These are phyloP conservation scores for Aspergillus japonicus DNA, from an alignment of 2,329 filamentous ascomycete genomes.

Conservation along the genomic window DNA sequence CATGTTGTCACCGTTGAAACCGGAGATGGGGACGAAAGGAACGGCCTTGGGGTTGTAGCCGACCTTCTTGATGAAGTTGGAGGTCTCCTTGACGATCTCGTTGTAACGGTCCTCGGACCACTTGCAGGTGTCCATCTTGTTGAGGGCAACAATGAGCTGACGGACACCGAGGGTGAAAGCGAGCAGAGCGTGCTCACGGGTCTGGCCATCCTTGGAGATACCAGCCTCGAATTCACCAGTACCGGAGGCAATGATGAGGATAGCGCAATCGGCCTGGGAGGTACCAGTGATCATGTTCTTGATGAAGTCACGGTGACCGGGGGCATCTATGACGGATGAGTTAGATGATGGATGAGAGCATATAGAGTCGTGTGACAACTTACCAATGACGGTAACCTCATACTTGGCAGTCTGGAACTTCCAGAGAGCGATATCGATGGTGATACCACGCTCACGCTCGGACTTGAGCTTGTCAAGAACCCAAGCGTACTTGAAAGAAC, in stretches of 20 bases:
- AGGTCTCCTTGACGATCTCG: constrained; percentile 99
- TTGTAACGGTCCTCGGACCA: constrained; percentile 95
- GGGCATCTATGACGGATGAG: constrained; percentile 65
- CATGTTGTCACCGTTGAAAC: constrained; percentile 99
- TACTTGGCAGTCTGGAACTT: constrained; percentile 99
- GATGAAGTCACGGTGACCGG: constrained; percentile 99
- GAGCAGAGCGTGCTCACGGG: constrained; percentile 99
- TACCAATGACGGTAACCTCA: constrained; percentile 96
- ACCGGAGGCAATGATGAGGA: constrained; percentile 99
- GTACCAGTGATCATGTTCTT: constrained; percentile 99
- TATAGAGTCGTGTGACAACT: constrained; percentile 31
- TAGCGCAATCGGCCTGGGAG: constrained; percentile 98
- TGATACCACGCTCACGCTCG: constrained; percentile 99
- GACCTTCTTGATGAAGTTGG: constrained; percentile 99
- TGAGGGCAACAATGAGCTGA: constrained; percentile 99
- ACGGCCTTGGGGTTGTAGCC: constrained; percentile 99
- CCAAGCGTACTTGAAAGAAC: constrained; percentile 99
- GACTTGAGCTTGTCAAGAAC: constrained; percentile 99
- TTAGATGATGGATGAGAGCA: constrained; percentile 14
- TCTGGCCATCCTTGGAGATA: constrained; percentile 99
- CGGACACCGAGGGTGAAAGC: constrained; percentile 99
- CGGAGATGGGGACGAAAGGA: constrained; percentile 99
- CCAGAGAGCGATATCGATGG: constrained; percentile 99
- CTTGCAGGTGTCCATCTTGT: constrained; percentile 99
- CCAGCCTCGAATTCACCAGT: constrained; percentile 99